These are phyloP conservation scores for Penicillium odoratum DNA, from an alignment of 495 filamentous ascomycete species.

Conservation along the genomic window DNA sequence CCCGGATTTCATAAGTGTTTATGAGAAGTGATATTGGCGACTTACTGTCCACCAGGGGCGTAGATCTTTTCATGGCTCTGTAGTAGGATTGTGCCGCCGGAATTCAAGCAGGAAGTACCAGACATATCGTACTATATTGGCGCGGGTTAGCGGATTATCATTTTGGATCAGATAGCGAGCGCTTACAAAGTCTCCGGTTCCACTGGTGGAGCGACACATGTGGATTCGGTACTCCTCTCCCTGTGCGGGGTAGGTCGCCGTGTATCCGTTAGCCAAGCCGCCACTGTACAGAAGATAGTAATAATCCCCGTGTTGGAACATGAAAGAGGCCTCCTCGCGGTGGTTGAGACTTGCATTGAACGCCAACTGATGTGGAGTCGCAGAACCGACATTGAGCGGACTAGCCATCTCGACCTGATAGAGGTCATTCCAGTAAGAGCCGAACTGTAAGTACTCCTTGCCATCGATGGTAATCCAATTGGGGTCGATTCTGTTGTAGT, in stretches of 20 bases:
- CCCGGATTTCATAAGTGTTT: too few relatives aligned
- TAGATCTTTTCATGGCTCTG: slow-evolving; percentile 64
- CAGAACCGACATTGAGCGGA: slow-evolving; percentile 38
- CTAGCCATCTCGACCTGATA: slow-evolving; percentile 58
- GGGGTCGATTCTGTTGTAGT: slow-evolving; percentile 71
- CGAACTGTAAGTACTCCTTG: slow-evolving; percentile 60
- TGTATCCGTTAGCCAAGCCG: slow-evolving; percentile 62
- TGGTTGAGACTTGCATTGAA: slow-evolving; percentile 54
- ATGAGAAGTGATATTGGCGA: background rate
- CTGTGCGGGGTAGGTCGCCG: slow-evolving; percentile 42
- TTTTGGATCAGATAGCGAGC: background rate
- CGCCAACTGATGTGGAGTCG: slow-evolving; percentile 49
- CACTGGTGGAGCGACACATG: slow-evolving; percentile 57
- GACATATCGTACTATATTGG: slow-evolving; percentile 50
- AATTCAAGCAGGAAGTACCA: slow-evolving; percentile 54
- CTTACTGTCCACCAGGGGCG: slow-evolving; percentile 66
- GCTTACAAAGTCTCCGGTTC: slow-evolving; percentile 56
- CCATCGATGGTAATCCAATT: slow-evolving; percentile 55
- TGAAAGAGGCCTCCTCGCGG: slow-evolving; percentile 58
- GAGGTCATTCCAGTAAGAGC: slow-evolving; percentile 69
- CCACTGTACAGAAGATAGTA: slow-evolving; percentile 69
- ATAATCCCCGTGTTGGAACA: slow-evolving; percentile 55
- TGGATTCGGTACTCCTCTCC: slow-evolving; percentile 68
- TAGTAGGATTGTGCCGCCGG: slow-evolving; percentile 65
- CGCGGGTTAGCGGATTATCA: background rate